Conservation (phyloP, 2,329 filamentous ascomycete species). For the Oidium heveae region DNA sequence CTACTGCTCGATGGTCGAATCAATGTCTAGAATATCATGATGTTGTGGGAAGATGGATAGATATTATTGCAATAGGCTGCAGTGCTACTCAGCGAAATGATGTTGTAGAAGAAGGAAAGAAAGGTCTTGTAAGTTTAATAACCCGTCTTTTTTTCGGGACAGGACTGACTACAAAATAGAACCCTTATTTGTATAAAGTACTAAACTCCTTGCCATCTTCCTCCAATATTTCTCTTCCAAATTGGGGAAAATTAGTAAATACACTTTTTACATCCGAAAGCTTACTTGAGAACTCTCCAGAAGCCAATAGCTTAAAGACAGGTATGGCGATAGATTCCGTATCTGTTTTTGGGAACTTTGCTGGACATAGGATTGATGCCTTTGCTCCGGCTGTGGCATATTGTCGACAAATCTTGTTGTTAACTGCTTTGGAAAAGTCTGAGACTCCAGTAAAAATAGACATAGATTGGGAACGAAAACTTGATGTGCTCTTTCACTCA, state of each 20-base stretch:
- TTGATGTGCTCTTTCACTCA: constrained; percentile 47
- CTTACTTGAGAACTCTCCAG: constrained; percentile 10
- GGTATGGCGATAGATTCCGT: constrained; percentile 19
- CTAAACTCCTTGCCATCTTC: constrained; percentile 26
- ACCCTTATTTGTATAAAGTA: constrained; percentile 43
- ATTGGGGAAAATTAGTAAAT: constrained; percentile 25
- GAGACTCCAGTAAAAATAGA: constrained; percentile 24
- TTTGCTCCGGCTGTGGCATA: constrained; percentile 49
- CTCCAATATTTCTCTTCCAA: constrained; percentile 18
- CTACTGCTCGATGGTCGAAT: constrained; percentile 73
- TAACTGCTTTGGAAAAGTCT: constrained; percentile 20
- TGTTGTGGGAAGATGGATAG: constrained; percentile 60
- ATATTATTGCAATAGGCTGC: constrained; percentile 55
- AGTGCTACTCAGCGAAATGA: constrained; percentile 47
- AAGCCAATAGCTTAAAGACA: constrained; percentile 13
- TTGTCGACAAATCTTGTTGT: constrained; percentile 33
- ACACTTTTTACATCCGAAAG: constrained; percentile 22
- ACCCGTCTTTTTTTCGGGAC: neutral
- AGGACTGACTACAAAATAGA: constrained; percentile 6
- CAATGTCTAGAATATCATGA: constrained; percentile 62
- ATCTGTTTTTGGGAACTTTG: constrained; percentile 16
- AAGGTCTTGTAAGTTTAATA: constrained; percentile 45
- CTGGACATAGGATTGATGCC: constrained; percentile 23
- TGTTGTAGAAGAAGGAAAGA: constrained; percentile 68
- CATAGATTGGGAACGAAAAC: constrained; percentile 60